phyloP scores from a whole-genome alignment of 2,329 filamentous ascomycete genomes.

The Penicillium sp. region DNA sequence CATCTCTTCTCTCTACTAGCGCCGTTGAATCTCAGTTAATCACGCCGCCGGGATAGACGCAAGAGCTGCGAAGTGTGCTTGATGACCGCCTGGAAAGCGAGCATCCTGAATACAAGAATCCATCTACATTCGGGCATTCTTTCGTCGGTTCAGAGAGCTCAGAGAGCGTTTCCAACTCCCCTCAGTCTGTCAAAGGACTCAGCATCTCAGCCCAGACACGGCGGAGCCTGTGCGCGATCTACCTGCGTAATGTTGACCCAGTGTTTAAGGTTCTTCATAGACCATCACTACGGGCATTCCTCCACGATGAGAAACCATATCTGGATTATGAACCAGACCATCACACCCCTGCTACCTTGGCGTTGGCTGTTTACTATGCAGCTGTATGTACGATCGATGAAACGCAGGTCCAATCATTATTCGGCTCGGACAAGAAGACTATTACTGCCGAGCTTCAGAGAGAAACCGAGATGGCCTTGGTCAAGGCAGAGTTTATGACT shows the following conservation, averaged over 20 bases:
- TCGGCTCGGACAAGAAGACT: conserved; percentile 19
- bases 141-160: conserved; percentile 19
- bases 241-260: conserved; percentile 30
- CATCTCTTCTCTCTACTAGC: neutral
- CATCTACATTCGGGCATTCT: conserved; percentile 10
- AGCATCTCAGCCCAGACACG: conserved; percentile 13
- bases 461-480: conserved; percentile 26
- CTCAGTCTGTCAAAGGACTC: conserved; percentile 8
- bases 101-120: conserved; percentile 6
- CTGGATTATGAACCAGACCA: conserved; percentile 31
- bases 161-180: conserved; percentile 11
- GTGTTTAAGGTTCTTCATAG: conserved; percentile 34
- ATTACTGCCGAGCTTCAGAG: conserved; percentile 23
- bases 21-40: conserved; percentile 2
- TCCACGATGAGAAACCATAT: conserved; percentile 29
- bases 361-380: conserved; percentile 27
- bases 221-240: conserved; percentile 25
- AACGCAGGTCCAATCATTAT: conserved; percentile 21
- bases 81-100: conserved; percentile 21
- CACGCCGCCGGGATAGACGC: conserved; percentile 10
- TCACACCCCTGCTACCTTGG: conserved; percentile 25
- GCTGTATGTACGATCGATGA: conserved; percentile 27
- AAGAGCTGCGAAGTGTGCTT: conserved; percentile 22
- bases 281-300: conserved; percentile 26
- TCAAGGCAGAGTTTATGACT: conserved; percentile 29